Conservation (phyloP, 768 basidiomycete species). For the Boletus insuetus region DNA sequence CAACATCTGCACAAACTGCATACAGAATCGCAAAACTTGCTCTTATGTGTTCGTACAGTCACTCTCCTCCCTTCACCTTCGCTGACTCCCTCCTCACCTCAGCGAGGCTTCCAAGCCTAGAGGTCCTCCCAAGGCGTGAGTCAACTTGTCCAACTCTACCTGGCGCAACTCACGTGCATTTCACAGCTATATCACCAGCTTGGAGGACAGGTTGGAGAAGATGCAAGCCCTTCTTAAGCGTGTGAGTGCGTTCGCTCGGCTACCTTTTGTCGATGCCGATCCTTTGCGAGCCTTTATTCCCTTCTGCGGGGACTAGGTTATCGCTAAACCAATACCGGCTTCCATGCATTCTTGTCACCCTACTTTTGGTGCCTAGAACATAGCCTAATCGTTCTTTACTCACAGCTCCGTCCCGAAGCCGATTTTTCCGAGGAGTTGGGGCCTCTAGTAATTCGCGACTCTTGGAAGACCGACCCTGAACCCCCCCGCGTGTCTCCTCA, state of each 20-base stretch:
- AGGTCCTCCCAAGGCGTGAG: constrained; percentile 67
- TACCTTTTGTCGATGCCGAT: not conserved
- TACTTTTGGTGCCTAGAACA: not conserved
- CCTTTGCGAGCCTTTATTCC: not conserved
- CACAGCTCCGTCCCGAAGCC: constrained; percentile 57
- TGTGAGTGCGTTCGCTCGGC: constrained; percentile 33
- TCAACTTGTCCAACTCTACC: constrained; percentile 5
- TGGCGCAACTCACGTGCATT: not conserved
- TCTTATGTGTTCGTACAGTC: constrained; percentile 52
- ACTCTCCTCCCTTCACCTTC: not conserved
- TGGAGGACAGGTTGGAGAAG: constrained; percentile 59
- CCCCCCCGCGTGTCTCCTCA: constrained; percentile 8
- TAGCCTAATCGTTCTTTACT: constrained; percentile 10
- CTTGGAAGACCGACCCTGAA: constrained; percentile 49
- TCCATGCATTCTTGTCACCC: not conserved
- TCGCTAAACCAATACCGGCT: not conserved
- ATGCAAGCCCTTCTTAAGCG: constrained; percentile 53
- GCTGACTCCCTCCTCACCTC: constrained; percentile 2
- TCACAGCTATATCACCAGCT: constrained; percentile 50
- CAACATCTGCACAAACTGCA: constrained; percentile 58
- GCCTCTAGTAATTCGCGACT: constrained; percentile 57
- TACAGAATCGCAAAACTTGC: constrained; percentile 47
- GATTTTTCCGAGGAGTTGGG: constrained; percentile 66
- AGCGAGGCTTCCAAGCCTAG: constrained; percentile 67
- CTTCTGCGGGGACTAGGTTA: not conserved